phyloP scores from a whole-genome alignment of 768 basidiomycete genomes.

The Kondoa malvinella region DNA sequence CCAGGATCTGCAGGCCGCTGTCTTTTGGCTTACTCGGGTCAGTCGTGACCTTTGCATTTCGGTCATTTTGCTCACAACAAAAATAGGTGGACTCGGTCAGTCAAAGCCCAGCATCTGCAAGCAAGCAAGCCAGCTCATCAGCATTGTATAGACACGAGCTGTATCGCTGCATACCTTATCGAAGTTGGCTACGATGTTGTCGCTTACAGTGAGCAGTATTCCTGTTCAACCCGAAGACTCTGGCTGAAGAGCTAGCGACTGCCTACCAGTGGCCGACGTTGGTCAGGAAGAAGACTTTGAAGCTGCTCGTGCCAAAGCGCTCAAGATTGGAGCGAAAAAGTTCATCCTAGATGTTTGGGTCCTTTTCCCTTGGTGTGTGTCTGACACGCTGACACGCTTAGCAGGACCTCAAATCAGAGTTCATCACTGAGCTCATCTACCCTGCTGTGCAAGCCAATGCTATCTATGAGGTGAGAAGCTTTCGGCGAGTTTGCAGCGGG shows the following conservation, averaged over 20 bases:
- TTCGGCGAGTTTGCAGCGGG: too few species aligned
- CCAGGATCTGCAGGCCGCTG: slow-evolving; percentile 37
- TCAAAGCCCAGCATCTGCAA: neutral
- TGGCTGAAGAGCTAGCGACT: neutral
- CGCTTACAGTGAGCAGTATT: slow-evolving; percentile 57
- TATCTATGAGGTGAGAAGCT: slow-evolving; percentile 69
- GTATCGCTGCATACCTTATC: slow-evolving; percentile 97
- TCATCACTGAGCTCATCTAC: slow-evolving; percentile 88
- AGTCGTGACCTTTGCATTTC: slow-evolving; percentile 38
- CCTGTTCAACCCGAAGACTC: neutral
- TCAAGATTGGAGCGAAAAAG: slow-evolving; percentile 82
- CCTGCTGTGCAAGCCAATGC: slow-evolving; percentile 96
- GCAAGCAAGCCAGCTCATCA: slow-evolving; percentile 2
- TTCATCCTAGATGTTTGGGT: slow-evolving; percentile 64
- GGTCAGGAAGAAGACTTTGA: slow-evolving; percentile 63
- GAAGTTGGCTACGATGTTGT: slow-evolving; percentile 94
- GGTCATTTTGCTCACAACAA: neutral
- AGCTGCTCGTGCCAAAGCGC: slow-evolving; percentile 74
- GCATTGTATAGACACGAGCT: slow-evolving; percentile 64
- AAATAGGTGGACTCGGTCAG: slow-evolving; percentile 5
- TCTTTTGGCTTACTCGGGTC: slow-evolving; percentile 95
- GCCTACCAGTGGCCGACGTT: slow-evolving; percentile 56
- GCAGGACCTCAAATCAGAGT: slow-evolving; percentile 84
- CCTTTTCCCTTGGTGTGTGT: neutral
- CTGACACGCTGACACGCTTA: neutral